Base-by-base conservation (phyloP, 495 filamentous ascomycete species). In the Lineolata rhizophorae region DNA sequence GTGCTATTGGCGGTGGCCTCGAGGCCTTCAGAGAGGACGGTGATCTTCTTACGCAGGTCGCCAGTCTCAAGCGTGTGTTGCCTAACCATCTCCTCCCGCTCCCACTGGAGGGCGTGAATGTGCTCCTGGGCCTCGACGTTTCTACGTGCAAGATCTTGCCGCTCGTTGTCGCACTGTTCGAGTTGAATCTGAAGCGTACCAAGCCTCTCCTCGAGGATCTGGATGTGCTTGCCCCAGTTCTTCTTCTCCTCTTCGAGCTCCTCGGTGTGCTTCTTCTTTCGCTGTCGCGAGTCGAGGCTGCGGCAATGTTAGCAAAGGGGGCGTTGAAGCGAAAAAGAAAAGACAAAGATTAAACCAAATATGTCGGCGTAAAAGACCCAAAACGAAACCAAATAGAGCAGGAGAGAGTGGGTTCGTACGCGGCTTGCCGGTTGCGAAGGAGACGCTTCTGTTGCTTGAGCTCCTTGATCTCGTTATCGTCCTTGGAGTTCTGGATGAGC, bases 181-280 rank as follows among this genome's bases (percentile, higher is more conserved):
- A 67, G 60, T 25, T 67, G 59, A 28, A 69, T 48, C 18, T 54
- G 54, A 50, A 70, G 49, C 27, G 52, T 57, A 31, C 55, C 52
- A 34, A 91, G 55, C 33, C 80, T 72, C 20, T 92, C 81, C 47
- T 95, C 78, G 40, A 94, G 62, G 25, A 70, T 64, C 36, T 58
- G 60, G 49, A 95, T 76, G 42, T 71, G 46, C 35, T 64, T 66
- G 35, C 68, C 76, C 57, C 70, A 87, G 26, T 76, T 67, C 58
- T 94, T 93, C 66, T 93, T 91, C 56, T 94, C 83, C 48, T 90
- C 79, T 48, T 99, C 87, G 11, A 99, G 66, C 35, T 84, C 75
- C 60, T 95, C 85, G 17, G 87, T 95, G 56, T 99, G 85, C 52
- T 84, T 75, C 65, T 99, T 99, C 66, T 95, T 99, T 40, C 90